Conservation (phyloP, 1,284 basidiomycete species). For the Leccinum fuscescens region DNA sequence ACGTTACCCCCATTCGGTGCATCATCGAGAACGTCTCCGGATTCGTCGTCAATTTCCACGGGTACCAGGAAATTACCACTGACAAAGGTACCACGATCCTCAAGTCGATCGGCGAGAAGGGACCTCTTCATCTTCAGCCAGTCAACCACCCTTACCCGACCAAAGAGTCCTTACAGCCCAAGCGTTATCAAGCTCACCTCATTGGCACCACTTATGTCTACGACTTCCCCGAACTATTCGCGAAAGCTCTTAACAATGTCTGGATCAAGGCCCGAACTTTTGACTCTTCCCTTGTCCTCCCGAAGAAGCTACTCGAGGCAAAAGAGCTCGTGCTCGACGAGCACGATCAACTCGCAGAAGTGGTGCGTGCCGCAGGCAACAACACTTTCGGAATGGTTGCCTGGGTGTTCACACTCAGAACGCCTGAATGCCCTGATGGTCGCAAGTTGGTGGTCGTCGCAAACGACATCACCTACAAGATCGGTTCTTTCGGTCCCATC, state of each 20-base stretch:
- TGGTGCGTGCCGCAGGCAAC: slow-evolving; percentile 88
- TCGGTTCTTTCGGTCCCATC: slow-evolving; percentile 94
- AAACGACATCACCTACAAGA: slow-evolving; percentile 99
- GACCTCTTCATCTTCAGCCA: slow-evolving; percentile 86
- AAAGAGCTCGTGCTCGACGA: slow-evolving; percentile 95
- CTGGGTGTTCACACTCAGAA: slow-evolving; percentile 92
- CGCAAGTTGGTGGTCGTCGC: slow-evolving; percentile 89
- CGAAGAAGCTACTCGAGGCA: slow-evolving; percentile 79
- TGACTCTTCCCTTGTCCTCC: slow-evolving; percentile 68
- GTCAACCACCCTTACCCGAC: slow-evolving; percentile 93
- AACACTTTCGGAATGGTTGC: slow-evolving; percentile 96
- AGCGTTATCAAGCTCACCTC: slow-evolving; percentile 98
- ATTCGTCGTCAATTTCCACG: slow-evolving; percentile 97
- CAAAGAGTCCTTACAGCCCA: slow-evolving; percentile 98
- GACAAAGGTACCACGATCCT: slow-evolving; percentile 93
- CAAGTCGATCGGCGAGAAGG: slow-evolving; percentile 94
- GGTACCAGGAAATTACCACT: slow-evolving; percentile 97
- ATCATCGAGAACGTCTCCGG: slow-evolving; percentile 99
- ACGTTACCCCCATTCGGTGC: slow-evolving; percentile 92
- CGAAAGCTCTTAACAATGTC: slow-evolving; percentile 71
- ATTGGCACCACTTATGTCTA: slow-evolving; percentile 98
- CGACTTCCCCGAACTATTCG: slow-evolving; percentile 97
- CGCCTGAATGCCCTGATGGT: slow-evolving; percentile 91
- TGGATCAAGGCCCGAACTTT: slow-evolving; percentile 76
- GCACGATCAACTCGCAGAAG: slow-evolving; percentile 85